These are phyloP conservation scores for Cystobasidium ongulense DNA, from an alignment of 768 basidiomycete species.

Conservation along the genomic window DNA sequence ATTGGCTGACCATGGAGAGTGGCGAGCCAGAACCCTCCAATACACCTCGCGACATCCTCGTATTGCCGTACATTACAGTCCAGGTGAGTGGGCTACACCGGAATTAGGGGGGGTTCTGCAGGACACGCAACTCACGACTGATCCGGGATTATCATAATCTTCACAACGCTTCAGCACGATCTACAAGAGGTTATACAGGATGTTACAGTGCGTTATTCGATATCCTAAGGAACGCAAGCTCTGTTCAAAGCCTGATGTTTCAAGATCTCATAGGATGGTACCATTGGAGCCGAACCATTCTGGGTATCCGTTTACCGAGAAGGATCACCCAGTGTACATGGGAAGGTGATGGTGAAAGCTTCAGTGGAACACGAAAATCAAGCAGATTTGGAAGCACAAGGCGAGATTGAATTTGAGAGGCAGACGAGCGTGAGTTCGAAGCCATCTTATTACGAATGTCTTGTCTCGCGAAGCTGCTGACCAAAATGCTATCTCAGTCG, in stretches of 20 bases:
- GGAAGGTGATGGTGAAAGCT: constrained; percentile 54
- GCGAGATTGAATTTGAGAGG: constrained; percentile 51
- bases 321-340: constrained; percentile 50
- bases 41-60: background rate
- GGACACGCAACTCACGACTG: background rate
- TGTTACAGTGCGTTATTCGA: constrained; percentile 1
- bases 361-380: constrained; percentile 50
- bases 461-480: background rate
- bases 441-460: background rate
- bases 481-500: constrained; percentile 39
- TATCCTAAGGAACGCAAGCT: background rate
- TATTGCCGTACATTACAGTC: constrained; percentile 21
- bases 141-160: background rate
- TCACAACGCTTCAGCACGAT: constrained; percentile 13
- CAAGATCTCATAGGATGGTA: constrained; percentile 12
- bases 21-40: background rate
- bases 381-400: constrained; percentile 50
- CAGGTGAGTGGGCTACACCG: constrained; percentile 9
- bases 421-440: constrained; percentile 36
- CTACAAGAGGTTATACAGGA: constrained; percentile 18
- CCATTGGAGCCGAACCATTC: constrained; percentile 12
- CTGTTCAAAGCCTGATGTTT: background rate
- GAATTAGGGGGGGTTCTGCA: background rate
- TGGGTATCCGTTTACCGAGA: constrained; percentile 27
- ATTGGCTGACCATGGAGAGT: background rate